Evolutionary conservation across 768 basidiomycete species (phyloP).

Genomic region (Panaeolus papilionaceus): DNA sequence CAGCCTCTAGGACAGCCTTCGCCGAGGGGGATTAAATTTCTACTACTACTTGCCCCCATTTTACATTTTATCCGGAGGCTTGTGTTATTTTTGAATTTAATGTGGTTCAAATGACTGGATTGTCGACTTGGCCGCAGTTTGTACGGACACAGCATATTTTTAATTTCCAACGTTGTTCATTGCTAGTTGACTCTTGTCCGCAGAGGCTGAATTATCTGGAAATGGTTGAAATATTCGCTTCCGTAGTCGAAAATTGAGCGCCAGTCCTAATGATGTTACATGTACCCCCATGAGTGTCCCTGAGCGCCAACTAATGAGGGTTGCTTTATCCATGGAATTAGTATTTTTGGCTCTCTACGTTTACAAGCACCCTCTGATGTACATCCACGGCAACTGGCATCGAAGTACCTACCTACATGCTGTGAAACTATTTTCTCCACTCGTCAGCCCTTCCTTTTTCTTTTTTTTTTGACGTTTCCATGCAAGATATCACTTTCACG

Average conservation of each 20-base stretch:
- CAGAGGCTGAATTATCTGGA: no score
- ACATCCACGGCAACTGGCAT: no score
- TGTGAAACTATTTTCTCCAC: no score
- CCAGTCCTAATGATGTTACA: not conserved
- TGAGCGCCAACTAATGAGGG: not conserved
- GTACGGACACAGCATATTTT: not conserved
- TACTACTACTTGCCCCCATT: not conserved
- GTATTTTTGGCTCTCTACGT: not conserved
- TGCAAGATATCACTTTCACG: no score
- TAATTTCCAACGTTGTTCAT: not conserved
- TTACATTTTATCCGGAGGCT: not conserved
- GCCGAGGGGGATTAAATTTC: not conserved
- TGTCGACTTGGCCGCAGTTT: not conserved
- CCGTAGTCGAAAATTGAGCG: not conserved
- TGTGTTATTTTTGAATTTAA: not conserved
- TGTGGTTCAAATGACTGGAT: not conserved
- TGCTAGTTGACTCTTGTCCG: no score
- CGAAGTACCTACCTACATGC: no score
- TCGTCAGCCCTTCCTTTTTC: no score
- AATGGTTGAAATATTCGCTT: not conserved
- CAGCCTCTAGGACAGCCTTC: slow-evolving; percentile 7
- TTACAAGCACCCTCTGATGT: no score
- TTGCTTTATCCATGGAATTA: slow-evolving; percentile 3
- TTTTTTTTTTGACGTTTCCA: no score
- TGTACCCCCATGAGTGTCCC: not conserved